phyloP scores from a whole-genome alignment of 805 yeast genomes.

The Blastobotrys muscicola region DNA sequence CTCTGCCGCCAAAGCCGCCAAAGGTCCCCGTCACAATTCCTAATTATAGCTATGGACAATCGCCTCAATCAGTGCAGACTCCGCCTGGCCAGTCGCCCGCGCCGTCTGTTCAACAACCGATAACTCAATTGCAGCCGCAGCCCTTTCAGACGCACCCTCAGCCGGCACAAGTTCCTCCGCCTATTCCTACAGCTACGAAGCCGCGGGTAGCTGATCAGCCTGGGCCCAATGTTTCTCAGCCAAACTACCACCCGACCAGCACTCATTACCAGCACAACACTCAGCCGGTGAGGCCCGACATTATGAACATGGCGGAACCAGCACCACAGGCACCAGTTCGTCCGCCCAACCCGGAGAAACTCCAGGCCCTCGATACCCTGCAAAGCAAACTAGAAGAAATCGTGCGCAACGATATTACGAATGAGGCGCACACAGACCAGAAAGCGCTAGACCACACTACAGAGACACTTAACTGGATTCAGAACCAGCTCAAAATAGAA shows the following conservation, averaged over 20 bases:
- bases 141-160: too few relatives aligned
- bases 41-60: too few relatives aligned
- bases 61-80: background rate
- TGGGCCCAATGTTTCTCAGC: too few relatives aligned
- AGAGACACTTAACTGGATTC: slow-evolving; percentile 29
- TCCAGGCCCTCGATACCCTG: slow-evolving; percentile 19
- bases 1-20: background rate
- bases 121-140: too few relatives aligned
- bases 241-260: background rate
- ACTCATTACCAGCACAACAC: background rate
- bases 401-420: slow-evolving; percentile 19
- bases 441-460: slow-evolving; percentile 27
- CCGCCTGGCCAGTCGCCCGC: background rate
- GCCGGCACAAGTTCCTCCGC: background rate
- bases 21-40: too few relatives aligned
- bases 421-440: slow-evolving; percentile 19
- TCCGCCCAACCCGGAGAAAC: slow-evolving; percentile 33
- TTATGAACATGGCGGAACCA: slow-evolving; percentile 12
- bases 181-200: background rate
- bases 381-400: slow-evolving; percentile 18
- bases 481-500: slow-evolving; percentile 31
- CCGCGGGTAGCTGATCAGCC: background rate
- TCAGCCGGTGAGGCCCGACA: slow-evolving; percentile 5
- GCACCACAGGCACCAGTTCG: slow-evolving; percentile 9
- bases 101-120: too few relatives aligned